phyloP scores from a whole-genome alignment of 768 basidiomycete species.

The Russula virescens region DNA sequence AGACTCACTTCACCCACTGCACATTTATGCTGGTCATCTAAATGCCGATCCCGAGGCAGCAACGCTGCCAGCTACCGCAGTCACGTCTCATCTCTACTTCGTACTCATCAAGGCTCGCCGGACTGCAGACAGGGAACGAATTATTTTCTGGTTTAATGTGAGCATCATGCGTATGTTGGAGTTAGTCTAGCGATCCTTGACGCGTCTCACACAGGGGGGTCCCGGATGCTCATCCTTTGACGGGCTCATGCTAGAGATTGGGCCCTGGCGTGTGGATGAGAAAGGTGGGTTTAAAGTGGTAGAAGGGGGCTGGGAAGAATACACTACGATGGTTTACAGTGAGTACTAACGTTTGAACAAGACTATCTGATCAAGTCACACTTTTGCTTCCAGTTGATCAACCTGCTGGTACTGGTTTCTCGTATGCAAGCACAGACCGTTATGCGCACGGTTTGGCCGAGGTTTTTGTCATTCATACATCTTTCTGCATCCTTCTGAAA shows the following conservation, averaged over 20 bases:
- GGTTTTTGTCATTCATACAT: constrained; percentile 35
- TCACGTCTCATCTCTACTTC: constrained; percentile 81
- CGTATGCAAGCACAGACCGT: constrained; percentile 78
- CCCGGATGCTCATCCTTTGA: constrained; percentile 98
- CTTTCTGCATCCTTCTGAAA: background rate
- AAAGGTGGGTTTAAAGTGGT: constrained; percentile 63
- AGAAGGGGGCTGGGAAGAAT: constrained; percentile 97
- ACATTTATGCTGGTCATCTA: constrained; percentile 80
- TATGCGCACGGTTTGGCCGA: constrained; percentile 76
- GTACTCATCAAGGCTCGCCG: constrained; percentile 84
- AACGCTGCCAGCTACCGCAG: constrained; percentile 46
- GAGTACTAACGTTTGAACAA: constrained; percentile 31
- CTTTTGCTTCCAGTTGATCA: constrained; percentile 71
- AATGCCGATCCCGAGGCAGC: constrained; percentile 64
- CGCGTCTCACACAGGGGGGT: constrained; percentile 56
- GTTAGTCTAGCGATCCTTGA: background rate
- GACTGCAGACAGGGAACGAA: constrained; percentile 80
- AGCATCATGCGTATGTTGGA: constrained; percentile 26
- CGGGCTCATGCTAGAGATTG: constrained; percentile 97
- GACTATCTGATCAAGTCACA: background rate
- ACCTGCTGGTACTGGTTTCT: constrained; percentile 93
- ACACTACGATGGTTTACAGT: constrained; percentile 91
- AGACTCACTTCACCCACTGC: constrained; percentile 62
- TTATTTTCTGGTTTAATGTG: constrained; percentile 98
- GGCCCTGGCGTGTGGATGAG: constrained; percentile 80